A percentile compares a stretch with the other conserved stretches of the same genome.
Conservation (phyloP, 768 basidiomycete genomes). For the Clitopilus hobsonii region DNA sequence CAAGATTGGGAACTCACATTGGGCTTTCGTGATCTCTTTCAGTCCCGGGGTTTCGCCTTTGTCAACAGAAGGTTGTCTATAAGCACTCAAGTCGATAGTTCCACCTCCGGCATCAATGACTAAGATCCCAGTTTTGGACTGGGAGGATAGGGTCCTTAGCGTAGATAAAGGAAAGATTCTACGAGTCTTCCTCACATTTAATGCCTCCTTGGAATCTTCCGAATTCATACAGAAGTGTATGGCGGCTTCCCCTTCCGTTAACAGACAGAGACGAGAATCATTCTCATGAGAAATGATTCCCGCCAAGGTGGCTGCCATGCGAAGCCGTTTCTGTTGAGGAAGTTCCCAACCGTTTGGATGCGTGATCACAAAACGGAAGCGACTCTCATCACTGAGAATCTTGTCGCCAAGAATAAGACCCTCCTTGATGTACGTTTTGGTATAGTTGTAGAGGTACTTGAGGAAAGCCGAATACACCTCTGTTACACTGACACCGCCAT, state of each 20-base stretch:
- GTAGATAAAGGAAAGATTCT: neutral
- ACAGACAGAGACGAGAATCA: constrained; percentile 42
- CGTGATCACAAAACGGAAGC: constrained; percentile 47
- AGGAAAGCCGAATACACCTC: constrained; percentile 49
- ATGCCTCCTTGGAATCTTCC: constrained; percentile 33
- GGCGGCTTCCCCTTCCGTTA: constrained; percentile 65
- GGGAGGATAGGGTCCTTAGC: neutral
- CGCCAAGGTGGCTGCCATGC: constrained; percentile 45
- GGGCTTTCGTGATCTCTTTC: constrained; percentile 43
- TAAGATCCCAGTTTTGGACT: constrained; percentile 43
- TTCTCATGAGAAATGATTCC: constrained; percentile 40
- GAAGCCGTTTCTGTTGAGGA: constrained; percentile 51
- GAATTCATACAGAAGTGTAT: constrained; percentile 52
- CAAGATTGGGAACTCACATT: constrained; percentile 28
- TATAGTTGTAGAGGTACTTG: constrained; percentile 40
- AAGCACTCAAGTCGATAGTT: constrained; percentile 57
- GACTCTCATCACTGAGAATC: constrained; percentile 40
- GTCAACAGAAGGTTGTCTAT: constrained; percentile 30
- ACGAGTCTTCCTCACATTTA: constrained; percentile 19
- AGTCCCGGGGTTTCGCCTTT: constrained; percentile 20
- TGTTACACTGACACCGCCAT: constrained; percentile 23
- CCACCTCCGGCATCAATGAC: constrained; percentile 64
- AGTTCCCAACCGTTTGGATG: constrained; percentile 70
- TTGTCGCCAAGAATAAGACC: constrained; percentile 36
- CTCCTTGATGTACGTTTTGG: constrained; percentile 41